Evolutionary conservation across 2,329 filamentous ascomycete genomes (phyloP), one percentile per base, ranked within the genome.

Genomic region (Trichoderma simmonsii): DNA sequence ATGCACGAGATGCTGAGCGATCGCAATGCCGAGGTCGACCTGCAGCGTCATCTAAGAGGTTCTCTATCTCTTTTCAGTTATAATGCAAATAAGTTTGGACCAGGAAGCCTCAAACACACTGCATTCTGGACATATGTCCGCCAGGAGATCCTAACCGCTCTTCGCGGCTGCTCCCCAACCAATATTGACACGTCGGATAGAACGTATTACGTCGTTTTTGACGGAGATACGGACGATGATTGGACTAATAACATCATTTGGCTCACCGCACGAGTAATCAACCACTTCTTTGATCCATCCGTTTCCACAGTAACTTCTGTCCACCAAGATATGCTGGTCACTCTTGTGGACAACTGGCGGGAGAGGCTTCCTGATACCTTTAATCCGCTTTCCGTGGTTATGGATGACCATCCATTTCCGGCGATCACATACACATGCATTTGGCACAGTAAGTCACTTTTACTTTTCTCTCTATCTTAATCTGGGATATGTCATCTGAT

Each of bases 61-160:
- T 67, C 70, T 7, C 32, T 71, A 54, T 71, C 70, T 30, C 26
- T 71, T 1, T 71, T 71, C 54, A 64, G 28, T 6, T 28, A 71
- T 11, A 64, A 71, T 24, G 60, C 60, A 28, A 64, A 71, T 57
- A 54, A 64, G 3, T 64, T 71, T 43, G 39, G 70, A 6, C 62
- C 60, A 18, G 60, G 60, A 26, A 64, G 70, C 6, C 63, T 71
- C 34, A 64, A 64, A 9, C 70, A 64, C 51, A 71, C 70, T 28
- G 62, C 70, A 11, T 71, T 71, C 28, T 71, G 70, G 70, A 71
- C 70, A 28, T 71, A 71, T 51, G 62, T 71, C 15, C 70, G 70
- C 28, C 70, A 71, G 34, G 70, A 71, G 26, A 71, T 71, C 6
- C 21, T 71, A 12, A 57, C 62, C 11, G 70, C 70, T 30, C 70